Percentiles rank a stretch among this genome's conserved stretches.
These are phyloP conservation scores for Nicotiana noctiflora DNA, from an alignment of 257 asterid species.

Conservation along the genomic window DNA sequence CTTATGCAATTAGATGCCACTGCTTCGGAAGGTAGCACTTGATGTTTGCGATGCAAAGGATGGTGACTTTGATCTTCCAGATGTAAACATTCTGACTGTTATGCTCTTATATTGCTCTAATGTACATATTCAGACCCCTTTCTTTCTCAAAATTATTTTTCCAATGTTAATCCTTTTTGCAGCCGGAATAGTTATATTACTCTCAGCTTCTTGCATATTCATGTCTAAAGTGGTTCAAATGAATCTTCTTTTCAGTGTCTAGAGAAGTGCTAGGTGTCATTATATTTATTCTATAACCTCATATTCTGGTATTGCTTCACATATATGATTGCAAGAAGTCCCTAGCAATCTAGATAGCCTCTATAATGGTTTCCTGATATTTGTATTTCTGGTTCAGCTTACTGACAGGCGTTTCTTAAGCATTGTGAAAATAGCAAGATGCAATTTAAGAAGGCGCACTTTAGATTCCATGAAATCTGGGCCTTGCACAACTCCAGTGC, in stretches of 20 bases:
- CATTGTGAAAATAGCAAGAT: slow-evolving; percentile 64
- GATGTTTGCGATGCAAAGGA: slow-evolving; percentile 78
- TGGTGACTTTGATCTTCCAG: slow-evolving; percentile 66
- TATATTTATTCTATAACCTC: not conserved
- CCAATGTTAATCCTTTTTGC: not conserved
- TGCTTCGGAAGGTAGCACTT: slow-evolving; percentile 77
- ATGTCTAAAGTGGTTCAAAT: not conserved
- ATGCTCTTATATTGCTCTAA: not conserved
- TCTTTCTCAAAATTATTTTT: not conserved
- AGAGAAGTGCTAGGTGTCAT: not conserved
- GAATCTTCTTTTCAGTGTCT: not conserved
- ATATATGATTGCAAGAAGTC: not conserved
- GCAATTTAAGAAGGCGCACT: slow-evolving; percentile 41
- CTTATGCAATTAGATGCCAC: slow-evolving; percentile 47
- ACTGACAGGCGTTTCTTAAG: slow-evolving; percentile 50
- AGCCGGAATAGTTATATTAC: not conserved
- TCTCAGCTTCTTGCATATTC: not conserved
- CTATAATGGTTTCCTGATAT: slow-evolving; percentile 1
- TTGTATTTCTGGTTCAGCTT: slow-evolving; percentile 35
- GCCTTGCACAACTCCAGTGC: slow-evolving; percentile 46
- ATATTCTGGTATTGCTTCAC: not conserved
- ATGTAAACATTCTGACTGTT: slow-evolving; percentile 37
- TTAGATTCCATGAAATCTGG: slow-evolving; percentile 24
- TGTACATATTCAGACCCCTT: not conserved
- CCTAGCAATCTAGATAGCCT: not conserved